Evolutionary conservation across 2,329 filamentous ascomycete genomes (phyloP), one percentile per base, ranked within the genome.

Genomic region (Pseudocercospora crystallina): DNA sequence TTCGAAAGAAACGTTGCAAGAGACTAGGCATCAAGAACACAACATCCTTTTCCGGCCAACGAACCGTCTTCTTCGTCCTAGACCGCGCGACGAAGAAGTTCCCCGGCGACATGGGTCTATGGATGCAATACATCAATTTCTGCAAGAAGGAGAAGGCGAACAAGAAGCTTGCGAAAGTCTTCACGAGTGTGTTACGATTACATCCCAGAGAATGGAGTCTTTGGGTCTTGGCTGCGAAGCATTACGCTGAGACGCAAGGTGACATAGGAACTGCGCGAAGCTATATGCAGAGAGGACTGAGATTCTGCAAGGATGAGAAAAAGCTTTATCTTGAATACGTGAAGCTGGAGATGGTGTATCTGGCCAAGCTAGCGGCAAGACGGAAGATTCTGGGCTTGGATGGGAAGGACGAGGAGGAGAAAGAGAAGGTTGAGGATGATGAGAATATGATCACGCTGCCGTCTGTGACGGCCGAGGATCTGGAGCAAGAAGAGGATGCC

Each of bases 71-170:
- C 66, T 87, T 87, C 69, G 86, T 97, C 57, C 87, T 96, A 60
- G 90, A 96, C 61, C 85, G 94, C 56, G 90, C 83, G 14, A 90
- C 91, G 26, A 80, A 82, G 65, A 89, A 90, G 57, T 94, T 96
- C 65, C 87, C 89, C 1, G 90, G 89, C 3, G 89, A 89, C 65
- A 66, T 90, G 32, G 81, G 80, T 2, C 77, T 99, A 33, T 99
- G 94, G 94, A 84, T 88, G 70, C 88, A 91, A 65, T 96, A 96
- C 66, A 84, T 97, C 53, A 82, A 86, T 51, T 97, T 89, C 69
- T 85, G 89, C 12, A 80, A 84, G 61, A 80, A 83, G 58, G 75
- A 84, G 81, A 71, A 80, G 62, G 79, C 82, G 12, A 77, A 78
- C 65, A 82, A 82, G 66, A 82, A 83, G 62, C 69, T 85, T 15